Evolutionary conservation across 768 basidiomycete genomes (phyloP).

Genomic region (Panellus pusillus): DNA sequence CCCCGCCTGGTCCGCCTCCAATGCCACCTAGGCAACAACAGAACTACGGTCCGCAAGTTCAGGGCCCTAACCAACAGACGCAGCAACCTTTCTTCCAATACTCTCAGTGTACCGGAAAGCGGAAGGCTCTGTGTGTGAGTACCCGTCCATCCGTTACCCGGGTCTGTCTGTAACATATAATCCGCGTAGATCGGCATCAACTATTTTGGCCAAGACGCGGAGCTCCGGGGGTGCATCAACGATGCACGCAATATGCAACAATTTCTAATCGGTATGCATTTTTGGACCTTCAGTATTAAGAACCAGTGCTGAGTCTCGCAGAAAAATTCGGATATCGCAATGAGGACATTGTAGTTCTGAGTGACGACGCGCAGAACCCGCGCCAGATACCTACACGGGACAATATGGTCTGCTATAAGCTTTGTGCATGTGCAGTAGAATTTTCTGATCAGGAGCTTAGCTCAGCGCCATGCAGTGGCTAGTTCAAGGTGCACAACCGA

Average conservation of each 20-base stretch:
- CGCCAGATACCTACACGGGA: slow-evolving; percentile 69
- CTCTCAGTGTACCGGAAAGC: slow-evolving; percentile 84
- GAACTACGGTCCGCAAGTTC: slow-evolving; percentile 60
- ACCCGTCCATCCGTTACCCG: neutral
- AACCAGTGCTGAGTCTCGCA: no score
- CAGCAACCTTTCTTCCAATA: slow-evolving; percentile 77
- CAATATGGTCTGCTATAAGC: slow-evolving; percentile 65
- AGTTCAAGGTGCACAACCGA: slow-evolving; percentile 72
- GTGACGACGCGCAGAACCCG: slow-evolving; percentile 68
- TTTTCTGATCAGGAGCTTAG: slow-evolving; percentile 32
- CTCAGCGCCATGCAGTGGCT: slow-evolving; percentile 89
- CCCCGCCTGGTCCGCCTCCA: slow-evolving; percentile 41
- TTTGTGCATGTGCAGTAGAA: neutral
- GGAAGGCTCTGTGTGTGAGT: slow-evolving; percentile 85
- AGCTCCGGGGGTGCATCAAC: slow-evolving; percentile 86
- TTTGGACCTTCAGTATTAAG: neutral
- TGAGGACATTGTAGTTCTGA: slow-evolving; percentile 85
- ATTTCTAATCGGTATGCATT: slow-evolving; percentile 70
- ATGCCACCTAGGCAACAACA: slow-evolving; percentile 60
- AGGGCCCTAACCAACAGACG: slow-evolving; percentile 42
- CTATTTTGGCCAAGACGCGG: slow-evolving; percentile 67
- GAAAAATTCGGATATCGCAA: slow-evolving; percentile 63
- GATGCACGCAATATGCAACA: slow-evolving; percentile 79
- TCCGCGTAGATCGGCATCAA: slow-evolving; percentile 79
- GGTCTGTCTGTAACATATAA: neutral